Evolutionary conservation across 768 basidiomycete genomes (phyloP).

Genomic region (Lentinula boryana): DNA sequence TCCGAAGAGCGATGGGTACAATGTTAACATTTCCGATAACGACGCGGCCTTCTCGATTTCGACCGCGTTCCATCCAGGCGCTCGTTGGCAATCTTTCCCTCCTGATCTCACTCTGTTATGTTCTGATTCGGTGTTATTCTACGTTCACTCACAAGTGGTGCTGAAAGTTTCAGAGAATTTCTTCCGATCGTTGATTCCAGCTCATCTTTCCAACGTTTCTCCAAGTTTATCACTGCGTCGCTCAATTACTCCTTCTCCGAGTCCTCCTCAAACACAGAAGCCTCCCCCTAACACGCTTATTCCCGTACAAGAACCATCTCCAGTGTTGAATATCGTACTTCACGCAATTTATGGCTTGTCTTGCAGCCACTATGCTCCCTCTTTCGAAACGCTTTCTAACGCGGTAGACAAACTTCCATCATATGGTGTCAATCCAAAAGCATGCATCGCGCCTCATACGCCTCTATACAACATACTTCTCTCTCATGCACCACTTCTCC

Average conservation of each 20-base stretch:
- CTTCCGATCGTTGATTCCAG: slow-evolving; percentile 58
- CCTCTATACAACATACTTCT: slow-evolving; percentile 57
- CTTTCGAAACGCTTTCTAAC: slow-evolving; percentile 48
- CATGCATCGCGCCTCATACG: slow-evolving; percentile 39
- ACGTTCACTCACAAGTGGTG: slow-evolving; percentile 53
- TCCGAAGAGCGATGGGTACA: too few relatives aligned
- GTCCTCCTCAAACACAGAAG: slow-evolving; percentile 26
- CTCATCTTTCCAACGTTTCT: slow-evolving; percentile 19
- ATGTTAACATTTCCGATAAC: too few relatives aligned
- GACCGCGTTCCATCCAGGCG: slow-evolving; percentile 74
- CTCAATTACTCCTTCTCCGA: not conserved
- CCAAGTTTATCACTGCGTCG: too few relatives aligned
- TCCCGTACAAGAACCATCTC: slow-evolving; percentile 51
- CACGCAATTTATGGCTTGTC: slow-evolving; percentile 70
- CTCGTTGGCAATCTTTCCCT: slow-evolving; percentile 35
- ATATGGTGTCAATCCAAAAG: slow-evolving; percentile 55
- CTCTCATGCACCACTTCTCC: slow-evolving; percentile 59
- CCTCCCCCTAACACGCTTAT: slow-evolving; percentile 47
- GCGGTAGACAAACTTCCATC: slow-evolving; percentile 50
- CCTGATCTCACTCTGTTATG: slow-evolving; percentile 65
- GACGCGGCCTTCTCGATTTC: slow-evolving; percentile 52
- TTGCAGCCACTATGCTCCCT: slow-evolving; percentile 68
- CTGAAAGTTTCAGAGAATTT: slow-evolving; percentile 59
- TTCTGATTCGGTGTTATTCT: slow-evolving; percentile 79
- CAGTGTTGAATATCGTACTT: slow-evolving; percentile 64